phyloP scores from a whole-genome alignment of 1,284 basidiomycete genomes.

The Ceratobasidium sp. region DNA sequence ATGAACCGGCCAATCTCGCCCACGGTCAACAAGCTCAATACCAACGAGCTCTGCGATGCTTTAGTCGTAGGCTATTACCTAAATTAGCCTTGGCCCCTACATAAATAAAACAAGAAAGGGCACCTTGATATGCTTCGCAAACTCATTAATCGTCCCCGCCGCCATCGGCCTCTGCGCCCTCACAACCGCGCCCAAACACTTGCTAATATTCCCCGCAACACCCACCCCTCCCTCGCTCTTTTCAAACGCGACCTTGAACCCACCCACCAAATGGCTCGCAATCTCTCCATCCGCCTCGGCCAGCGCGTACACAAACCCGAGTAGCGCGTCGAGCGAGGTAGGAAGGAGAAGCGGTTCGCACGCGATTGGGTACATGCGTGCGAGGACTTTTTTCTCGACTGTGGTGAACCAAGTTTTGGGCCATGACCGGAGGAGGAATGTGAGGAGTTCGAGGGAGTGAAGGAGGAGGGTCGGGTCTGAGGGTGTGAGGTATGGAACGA shows the following conservation, averaged over 20 bases:
- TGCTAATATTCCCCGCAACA: conserved; percentile 72
- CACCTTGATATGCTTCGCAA: conserved; percentile 81
- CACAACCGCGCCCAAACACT: conserved; percentile 84
- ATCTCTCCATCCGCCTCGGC: conserved; percentile 86
- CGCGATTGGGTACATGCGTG: conserved; percentile 75
- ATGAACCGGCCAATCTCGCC: conserved; percentile 91
- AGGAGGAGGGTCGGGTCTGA: conserved; percentile 82
- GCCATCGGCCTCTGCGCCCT: conserved; percentile 73
- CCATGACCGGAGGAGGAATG: conserved; percentile 75
- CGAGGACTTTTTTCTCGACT: conserved; percentile 75
- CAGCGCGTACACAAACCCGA: conserved; percentile 81
- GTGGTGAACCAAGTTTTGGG: conserved; percentile 73
- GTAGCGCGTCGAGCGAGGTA: conserved; percentile 78
- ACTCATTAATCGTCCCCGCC: conserved; percentile 82
- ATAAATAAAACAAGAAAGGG: background rate
- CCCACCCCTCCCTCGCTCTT: conserved; percentile 67
- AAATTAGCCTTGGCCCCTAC: conserved; percentile 7
- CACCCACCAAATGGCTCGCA: conserved; percentile 78
- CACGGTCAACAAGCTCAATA: conserved; percentile 86
- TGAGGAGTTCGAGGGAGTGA: conserved; percentile 75
- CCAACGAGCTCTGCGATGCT: conserved; percentile 70
- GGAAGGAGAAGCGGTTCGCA: conserved; percentile 78
- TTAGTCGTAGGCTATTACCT: conserved; percentile 67
- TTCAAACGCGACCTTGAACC: conserved; percentile 70
- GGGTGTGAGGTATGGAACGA: conserved; percentile 77